Percentiles rank a stretch among this genome's conserved stretches.
These are phyloP conservation scores for Taiozyma sp. DNA, from an alignment of 1,139 yeast species.

Conservation along the genomic window DNA sequence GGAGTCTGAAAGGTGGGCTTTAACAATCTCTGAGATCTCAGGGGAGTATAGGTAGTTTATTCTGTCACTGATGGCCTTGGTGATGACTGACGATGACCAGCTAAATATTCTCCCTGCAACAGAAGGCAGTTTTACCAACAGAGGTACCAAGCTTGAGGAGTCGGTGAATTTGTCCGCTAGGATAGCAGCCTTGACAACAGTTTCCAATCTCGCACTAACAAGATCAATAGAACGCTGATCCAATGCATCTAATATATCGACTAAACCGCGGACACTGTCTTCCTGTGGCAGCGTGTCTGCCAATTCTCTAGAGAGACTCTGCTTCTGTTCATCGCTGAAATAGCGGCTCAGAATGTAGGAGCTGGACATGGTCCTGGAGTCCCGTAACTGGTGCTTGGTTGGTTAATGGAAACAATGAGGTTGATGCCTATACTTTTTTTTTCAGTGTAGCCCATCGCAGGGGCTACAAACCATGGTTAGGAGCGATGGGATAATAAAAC, in stretches of 20 bases:
- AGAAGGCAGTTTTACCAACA: conserved; percentile 8
- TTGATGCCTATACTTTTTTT: not conserved
- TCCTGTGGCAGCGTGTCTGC: conserved; percentile 4
- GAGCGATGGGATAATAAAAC: not conserved
- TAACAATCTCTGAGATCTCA: conserved; percentile 1
- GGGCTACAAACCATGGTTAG: not conserved
- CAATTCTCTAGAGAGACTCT: conserved; percentile 7
- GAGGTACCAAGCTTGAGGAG: not conserved
- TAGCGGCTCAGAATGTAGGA: conserved; percentile 7
- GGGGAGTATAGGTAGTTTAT: conserved; percentile 6
- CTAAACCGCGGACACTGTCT: conserved; percentile 7
- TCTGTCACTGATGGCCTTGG: conserved; percentile 6
- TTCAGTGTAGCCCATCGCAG: not conserved
- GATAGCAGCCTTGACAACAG: conserved; percentile 1
- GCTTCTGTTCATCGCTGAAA: conserved; percentile 6
- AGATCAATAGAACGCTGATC: conserved; percentile 1
- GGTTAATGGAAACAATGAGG: not conserved
- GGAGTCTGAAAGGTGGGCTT: not conserved
- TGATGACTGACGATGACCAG: conserved; percentile 6
- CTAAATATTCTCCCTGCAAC: conserved; percentile 3
- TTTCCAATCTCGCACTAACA: conserved; percentile 5
- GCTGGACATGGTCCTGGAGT: not conserved
- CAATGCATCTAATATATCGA: conserved; percentile 9
- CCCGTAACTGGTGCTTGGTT: not conserved
- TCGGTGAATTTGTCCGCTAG: not conserved